Evolutionary conservation across 2,329 filamentous ascomycete species (phyloP), one percentile per base, ranked within the genome.

Genomic region (Penicillium palitans): DNA sequence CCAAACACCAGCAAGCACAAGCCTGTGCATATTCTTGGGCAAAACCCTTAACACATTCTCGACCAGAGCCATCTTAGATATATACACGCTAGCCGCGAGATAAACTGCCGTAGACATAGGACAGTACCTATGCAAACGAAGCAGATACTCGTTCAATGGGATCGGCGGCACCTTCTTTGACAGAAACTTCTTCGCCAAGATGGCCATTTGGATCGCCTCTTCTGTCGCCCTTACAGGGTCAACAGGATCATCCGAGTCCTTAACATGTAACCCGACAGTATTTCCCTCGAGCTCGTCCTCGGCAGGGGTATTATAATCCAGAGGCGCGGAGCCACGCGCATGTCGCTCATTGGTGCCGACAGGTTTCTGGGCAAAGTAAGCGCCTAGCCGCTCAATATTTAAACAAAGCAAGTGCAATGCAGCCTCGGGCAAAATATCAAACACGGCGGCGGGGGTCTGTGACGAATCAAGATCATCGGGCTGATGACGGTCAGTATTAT

Each of bases 81-180:
- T 93, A 77, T 96, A 98, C 9, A 90, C 81, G 47, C 90, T 92
- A 5, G 93, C 89, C 1, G 93, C 91, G 27, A 99, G 86, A 76
- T 96, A 97, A 10, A 98, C 93, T 25, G 89, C 93, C 0, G 93
- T 92, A 61, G 90, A 96, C 85, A 96, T 92, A 4, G 95, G 93
- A 70, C 93, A 98, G 78, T 90, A 97, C 58, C 86, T 86, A 76
- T 98, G 93, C 58, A 98, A 85, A 17, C 93, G 90, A 68, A 87
- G 81, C 25, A 98, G 84, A 71, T 98, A 99, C 63, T 95, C 89
- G 69, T 89, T 85, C 47, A 97, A 83, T 37, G 87, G 83, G 64
- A 98, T 93, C 12, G 90, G 88, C 21, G 95, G 93, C 17, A 91
- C 87, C 51, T 87, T 85, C 73, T 95, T 96, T 63, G 90, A 93